phyloP scores from a whole-genome alignment of 73 alveolate genomes.

The Symbiodinium natans region DNA sequence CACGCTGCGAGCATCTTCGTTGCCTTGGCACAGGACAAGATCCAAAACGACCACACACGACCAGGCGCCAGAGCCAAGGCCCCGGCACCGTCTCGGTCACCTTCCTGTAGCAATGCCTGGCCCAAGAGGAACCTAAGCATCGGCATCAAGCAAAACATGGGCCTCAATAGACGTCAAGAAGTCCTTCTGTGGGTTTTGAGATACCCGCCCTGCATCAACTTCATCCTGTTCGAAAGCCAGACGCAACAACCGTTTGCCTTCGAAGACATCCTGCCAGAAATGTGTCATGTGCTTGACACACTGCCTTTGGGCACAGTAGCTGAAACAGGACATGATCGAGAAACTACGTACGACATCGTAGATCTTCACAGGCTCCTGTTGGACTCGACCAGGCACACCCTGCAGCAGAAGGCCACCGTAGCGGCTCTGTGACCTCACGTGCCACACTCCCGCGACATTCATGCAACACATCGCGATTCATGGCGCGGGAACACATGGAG shows the following conservation, averaged over 20 bases:
- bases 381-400: conserved; percentile 64
- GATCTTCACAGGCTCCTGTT: conserved; percentile 24
- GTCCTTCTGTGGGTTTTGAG: no score
- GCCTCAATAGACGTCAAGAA: no score
- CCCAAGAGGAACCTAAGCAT: conserved; percentile 39
- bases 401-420: conserved; percentile 41
- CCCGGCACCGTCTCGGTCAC: conserved; percentile 68
- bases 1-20: conserved; percentile 77
- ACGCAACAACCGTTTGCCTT: conserved; percentile 81
- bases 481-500: background rate
- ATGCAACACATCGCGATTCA: no score
- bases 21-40: background rate
- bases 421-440: conserved; percentile 60
- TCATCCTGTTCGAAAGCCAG: conserved; percentile 68
- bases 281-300: background rate
- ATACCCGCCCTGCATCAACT: conserved; percentile 36
- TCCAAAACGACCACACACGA: background rate
- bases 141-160: background rate
- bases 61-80: background rate
- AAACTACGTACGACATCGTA: background rate
- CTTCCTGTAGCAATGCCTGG: conserved; percentile 53
- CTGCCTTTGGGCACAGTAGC: background rate
- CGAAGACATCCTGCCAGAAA: conserved; percentile 31
- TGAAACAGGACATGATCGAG: background rate
- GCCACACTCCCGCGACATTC: no score